Conservation (phyloP, 768 basidiomycete species). For the Gloeopeniophorella convolvens region DNA sequence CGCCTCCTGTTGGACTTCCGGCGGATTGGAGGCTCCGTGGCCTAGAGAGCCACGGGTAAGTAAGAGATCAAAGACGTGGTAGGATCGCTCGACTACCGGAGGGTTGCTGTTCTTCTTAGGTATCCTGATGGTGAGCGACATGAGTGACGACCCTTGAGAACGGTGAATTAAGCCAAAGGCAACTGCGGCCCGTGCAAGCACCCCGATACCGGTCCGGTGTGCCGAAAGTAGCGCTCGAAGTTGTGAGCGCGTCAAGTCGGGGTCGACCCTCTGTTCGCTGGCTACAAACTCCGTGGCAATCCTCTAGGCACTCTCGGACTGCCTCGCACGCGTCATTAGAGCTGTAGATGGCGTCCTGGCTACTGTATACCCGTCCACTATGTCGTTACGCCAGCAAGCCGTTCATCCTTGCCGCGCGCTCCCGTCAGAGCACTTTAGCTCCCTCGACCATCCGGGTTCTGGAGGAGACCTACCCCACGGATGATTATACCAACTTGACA, state of each 20-base stretch:
- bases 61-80: neutral
- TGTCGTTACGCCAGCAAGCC: neutral
- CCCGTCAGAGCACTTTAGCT: neutral
- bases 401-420: neutral
- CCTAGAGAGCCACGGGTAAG: neutral
- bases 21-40: constrained; percentile 11
- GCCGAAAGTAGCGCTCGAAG: too few relatives aligned
- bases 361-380: neutral
- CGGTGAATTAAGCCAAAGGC: too few relatives aligned
- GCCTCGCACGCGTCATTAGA: too few relatives aligned
- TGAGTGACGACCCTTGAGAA: neutral
- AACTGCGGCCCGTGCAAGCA: too few relatives aligned
- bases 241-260: too few relatives aligned
- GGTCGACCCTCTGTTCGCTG: too few relatives aligned
- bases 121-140: constrained; percentile 17
- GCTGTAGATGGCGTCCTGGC: neutral
- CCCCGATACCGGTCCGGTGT: too few relatives aligned
- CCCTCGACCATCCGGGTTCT: constrained; percentile 41
- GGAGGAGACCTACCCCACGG: constrained; percentile 64
- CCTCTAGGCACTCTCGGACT: too few relatives aligned
- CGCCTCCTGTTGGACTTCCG: constrained; percentile 18
- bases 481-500: constrained; percentile 79
- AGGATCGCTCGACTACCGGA: neutral
- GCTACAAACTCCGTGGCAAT: too few relatives aligned
- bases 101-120: constrained; percentile 12